Evolutionary conservation across 139 green algal species (phyloP).

Genomic region (Chlamydomonas eustigma): DNA sequence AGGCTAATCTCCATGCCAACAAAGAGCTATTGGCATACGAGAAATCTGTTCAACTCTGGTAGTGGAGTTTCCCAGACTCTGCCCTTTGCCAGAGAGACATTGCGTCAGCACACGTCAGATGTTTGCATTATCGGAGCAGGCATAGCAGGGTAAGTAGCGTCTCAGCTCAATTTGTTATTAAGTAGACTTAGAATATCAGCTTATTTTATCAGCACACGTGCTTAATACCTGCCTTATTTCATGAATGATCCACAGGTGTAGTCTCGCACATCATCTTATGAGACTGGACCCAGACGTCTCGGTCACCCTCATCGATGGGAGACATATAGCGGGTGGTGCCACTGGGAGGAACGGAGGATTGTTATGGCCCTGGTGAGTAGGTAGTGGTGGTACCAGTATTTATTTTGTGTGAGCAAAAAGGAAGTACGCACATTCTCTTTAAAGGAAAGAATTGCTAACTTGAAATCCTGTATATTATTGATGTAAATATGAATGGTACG

Average conservation of each 20-base stretch:
- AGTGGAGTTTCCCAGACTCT: not conserved
- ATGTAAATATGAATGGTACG: too few species aligned
- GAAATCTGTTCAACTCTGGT: not conserved
- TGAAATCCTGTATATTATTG: too few species aligned
- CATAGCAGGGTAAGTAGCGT: slow-evolving; percentile 8
- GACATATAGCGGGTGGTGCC: slow-evolving; percentile 4
- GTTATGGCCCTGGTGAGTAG: slow-evolving; percentile 13
- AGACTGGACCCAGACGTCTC: slow-evolving; percentile 3
- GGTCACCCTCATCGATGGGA: slow-evolving; percentile 4
- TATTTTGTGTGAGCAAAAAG: too few species aligned
- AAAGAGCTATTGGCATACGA: slow-evolving; percentile 1
- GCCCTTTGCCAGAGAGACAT: not conserved
- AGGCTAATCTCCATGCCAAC: not conserved
- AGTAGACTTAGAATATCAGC: not conserved
- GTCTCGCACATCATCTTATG: slow-evolving; percentile 8
- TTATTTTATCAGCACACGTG: not conserved
- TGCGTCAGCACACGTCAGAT: not conserved
- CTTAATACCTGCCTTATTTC: not conserved
- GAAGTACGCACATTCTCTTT: too few species aligned
- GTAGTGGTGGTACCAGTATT: too few species aligned
- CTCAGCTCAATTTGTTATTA: too few species aligned
- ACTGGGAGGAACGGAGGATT: slow-evolving; percentile 9
- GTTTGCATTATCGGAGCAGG: slow-evolving; percentile 1
- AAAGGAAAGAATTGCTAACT: too few species aligned
- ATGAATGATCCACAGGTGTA: not conserved